These are phyloP conservation scores for Fusarium denticulatum DNA, from an alignment of 2,329 filamentous ascomycete species.

Conservation along the genomic window DNA sequence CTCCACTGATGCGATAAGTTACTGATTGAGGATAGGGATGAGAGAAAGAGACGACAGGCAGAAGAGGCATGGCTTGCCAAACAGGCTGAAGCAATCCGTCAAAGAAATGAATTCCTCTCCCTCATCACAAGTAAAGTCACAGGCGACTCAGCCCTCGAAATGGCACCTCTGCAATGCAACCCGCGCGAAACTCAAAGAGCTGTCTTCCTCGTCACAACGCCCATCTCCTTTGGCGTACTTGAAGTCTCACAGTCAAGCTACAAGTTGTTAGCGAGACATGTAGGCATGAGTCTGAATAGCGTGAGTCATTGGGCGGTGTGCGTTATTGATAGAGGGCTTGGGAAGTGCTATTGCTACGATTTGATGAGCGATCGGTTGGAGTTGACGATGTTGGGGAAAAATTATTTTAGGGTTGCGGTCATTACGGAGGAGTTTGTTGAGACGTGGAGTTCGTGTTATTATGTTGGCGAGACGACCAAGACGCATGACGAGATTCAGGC, in stretches of 20 bases:
- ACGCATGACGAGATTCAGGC: slow-evolving; percentile 37
- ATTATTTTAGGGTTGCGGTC: slow-evolving; percentile 36
- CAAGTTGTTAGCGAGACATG: slow-evolving; percentile 33
- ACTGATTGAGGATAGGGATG: slow-evolving; percentile 5
- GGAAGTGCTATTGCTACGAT: slow-evolving; percentile 38
- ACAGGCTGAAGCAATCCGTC: slow-evolving; percentile 28
- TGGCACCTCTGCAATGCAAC: slow-evolving; percentile 32
- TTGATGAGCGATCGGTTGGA: slow-evolving; percentile 42
- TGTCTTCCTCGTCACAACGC: slow-evolving; percentile 38
- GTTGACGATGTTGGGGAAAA: slow-evolving; percentile 35
- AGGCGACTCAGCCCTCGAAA: slow-evolving; percentile 33
- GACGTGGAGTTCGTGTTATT: slow-evolving; percentile 42
- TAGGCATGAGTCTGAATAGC: slow-evolving; percentile 41
- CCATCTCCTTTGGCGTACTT: slow-evolving; percentile 35
- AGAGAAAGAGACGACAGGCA: slow-evolving; percentile 4
- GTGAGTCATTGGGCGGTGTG: slow-evolving; percentile 43
- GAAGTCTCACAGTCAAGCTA: slow-evolving; percentile 39
- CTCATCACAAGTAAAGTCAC: slow-evolving; percentile 32
- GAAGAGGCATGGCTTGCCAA: slow-evolving; percentile 12
- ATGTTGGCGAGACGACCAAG: slow-evolving; percentile 42
- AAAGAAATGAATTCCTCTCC: slow-evolving; percentile 31
- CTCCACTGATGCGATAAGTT: background rate
- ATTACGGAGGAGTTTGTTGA: slow-evolving; percentile 37
- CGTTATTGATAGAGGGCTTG: slow-evolving; percentile 37
- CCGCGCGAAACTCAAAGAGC: slow-evolving; percentile 28